A percentile compares a stretch with the other conserved stretches of the same genome.
Evolutionary conservation across 495 filamentous ascomycete genomes (phyloP).

Genomic region (Ascodesmis nigricans): DNA sequence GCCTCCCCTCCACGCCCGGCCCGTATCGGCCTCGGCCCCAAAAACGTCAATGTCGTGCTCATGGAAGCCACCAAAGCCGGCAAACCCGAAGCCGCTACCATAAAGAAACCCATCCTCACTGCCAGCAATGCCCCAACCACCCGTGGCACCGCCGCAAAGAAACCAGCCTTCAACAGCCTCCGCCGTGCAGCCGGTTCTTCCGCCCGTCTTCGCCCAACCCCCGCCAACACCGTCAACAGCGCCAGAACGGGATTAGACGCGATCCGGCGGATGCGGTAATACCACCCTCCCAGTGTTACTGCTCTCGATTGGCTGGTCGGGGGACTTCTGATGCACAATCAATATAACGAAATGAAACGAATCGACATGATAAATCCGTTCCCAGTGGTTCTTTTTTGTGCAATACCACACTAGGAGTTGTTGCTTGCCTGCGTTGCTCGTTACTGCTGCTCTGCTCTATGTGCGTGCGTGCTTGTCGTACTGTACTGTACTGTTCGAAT

Average conservation of each 20-base stretch:
- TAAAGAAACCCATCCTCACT: conserved; percentile 18
- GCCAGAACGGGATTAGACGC: conserved; percentile 13
- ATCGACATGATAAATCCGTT: too few relatives aligned
- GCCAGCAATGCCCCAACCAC: conserved; percentile 9
- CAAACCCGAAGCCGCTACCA: conserved; percentile 12
- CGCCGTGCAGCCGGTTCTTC: conserved; percentile 17
- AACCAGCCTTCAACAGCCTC: conserved; percentile 13
- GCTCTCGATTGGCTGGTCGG: too few relatives aligned
- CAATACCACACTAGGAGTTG: too few relatives aligned
- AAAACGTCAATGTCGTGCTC: conserved; percentile 16
- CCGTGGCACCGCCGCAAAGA: conserved; percentile 14
- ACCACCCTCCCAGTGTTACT: too few relatives aligned
- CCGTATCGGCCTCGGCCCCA: conserved; percentile 15
- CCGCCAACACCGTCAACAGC: background rate
- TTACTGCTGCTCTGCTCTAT: too few relatives aligned
- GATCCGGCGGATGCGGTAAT: conserved; percentile 22
- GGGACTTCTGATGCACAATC: too few relatives aligned
- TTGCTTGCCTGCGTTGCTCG: too few relatives aligned
- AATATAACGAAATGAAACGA: too few relatives aligned
- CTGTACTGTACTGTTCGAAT: too few relatives aligned
- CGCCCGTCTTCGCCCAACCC: too few relatives aligned
- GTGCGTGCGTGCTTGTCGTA: too few relatives aligned
- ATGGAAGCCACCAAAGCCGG: conserved; percentile 5
- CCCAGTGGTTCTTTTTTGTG: too few relatives aligned
- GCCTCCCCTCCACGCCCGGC: conserved; percentile 11